These are phyloP conservation scores for Coriolopsis trogii DNA, from an alignment of 1,284 basidiomycete species.

Conservation along the genomic window DNA sequence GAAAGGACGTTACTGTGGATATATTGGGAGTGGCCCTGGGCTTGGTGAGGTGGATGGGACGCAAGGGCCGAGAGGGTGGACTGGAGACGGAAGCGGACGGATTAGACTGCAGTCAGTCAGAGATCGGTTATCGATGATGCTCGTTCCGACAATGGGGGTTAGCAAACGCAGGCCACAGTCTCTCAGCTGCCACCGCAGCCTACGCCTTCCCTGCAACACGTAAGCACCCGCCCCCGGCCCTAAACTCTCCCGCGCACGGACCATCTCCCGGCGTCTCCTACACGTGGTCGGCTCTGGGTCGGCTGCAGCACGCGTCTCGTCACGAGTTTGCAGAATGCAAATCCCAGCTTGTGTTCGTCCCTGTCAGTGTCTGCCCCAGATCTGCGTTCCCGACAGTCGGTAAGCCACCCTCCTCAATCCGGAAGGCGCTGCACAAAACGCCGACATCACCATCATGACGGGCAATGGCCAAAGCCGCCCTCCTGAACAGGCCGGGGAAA, in stretches of 20 bases:
- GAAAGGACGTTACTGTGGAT: slow-evolving; percentile 10
- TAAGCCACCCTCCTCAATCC: no score
- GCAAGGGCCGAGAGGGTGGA: slow-evolving; percentile 12
- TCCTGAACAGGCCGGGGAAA: no score
- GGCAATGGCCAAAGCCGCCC: no score
- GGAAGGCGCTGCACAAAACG: no score
- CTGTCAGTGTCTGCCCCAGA: no score
- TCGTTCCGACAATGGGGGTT: slow-evolving; percentile 21
- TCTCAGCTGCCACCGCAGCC: slow-evolving; percentile 8
- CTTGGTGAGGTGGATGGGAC: slow-evolving; percentile 2
- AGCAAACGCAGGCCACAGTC: slow-evolving; percentile 8
- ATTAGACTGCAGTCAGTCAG: slow-evolving; percentile 17
- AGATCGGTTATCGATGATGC: slow-evolving; percentile 24
- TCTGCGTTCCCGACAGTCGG: no score
- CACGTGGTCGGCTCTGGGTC: no score
- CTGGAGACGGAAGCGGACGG: slow-evolving; percentile 19
- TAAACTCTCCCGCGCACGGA: slow-evolving; percentile 11
- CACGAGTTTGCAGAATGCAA: no score
- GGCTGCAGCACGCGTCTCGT: no score
- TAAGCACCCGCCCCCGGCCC: slow-evolving; percentile 16
- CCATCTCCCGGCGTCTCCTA: no score
- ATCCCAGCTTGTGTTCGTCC: no score
- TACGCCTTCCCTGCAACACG: slow-evolving; percentile 15
- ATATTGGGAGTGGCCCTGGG: slow-evolving; percentile 5
- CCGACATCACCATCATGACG: no score